Evolutionary conservation across 257 asterid genomes (phyloP), one percentile per base, ranked within the genome.

Genomic region (Solanum pinnatisectum): DNA sequence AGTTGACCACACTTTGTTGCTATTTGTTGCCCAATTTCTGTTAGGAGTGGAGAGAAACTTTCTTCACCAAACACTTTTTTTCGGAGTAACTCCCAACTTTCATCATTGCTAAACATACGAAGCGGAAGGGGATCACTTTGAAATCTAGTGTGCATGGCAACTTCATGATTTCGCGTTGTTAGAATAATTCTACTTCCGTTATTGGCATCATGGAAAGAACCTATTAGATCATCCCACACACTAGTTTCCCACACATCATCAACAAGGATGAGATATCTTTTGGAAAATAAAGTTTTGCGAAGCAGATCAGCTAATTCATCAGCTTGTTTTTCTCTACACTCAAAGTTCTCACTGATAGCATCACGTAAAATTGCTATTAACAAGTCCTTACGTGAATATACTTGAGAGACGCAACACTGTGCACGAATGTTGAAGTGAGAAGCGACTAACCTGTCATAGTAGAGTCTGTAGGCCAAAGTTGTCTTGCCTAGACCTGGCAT

Each of bases 381-480:
- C 36, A 87, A 30, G 16, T 87, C 42, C 39, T 22, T 76, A 33
- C 83, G 46, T 5, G 49, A 30, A 77, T 76, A 87, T 35, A 63
- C 20, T 76, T 87, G 88, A 78, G 88, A 87, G 33, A 76, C 83
- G 22, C 32, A 74, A 20, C 83, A 74, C 32, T 36, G 18, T 22
- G 59, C 88, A 74, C 85, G 88, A 87, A 74, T 15, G 0, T 87
- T 11, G n/a, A 87, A 87, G 86, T 87, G 42, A 5, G 5, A 2
- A 14, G 2, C 0, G 39, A 87, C 27, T 27, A 0, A 87, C 52
- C 1, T 23, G 49, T 56, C 85, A 76, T 22, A 23, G 27, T 74
- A 87, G 63, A 87, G 71, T 86, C 81, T 73, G 15, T 71, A 46
- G 25, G 88, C 88, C 12, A 87, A 22, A 87, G 88, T 87, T 32